A percentile compares a stretch with the other conserved stretches of the same genome.
These are phyloP conservation scores for Diplodia corticola DNA, from an alignment of 2,329 filamentous ascomycete species.

Conservation along the genomic window DNA sequence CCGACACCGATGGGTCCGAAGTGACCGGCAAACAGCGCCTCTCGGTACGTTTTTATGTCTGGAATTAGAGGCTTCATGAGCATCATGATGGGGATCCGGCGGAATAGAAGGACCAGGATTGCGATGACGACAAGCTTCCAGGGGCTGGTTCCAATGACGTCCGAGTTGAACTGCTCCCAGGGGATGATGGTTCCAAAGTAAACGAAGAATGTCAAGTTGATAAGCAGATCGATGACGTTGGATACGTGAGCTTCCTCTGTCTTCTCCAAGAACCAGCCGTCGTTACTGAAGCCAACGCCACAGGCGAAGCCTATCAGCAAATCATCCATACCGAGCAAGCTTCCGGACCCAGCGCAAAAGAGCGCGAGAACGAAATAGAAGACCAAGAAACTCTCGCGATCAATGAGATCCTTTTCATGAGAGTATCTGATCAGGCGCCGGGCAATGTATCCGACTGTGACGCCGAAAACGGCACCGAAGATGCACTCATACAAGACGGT, in stretches of 20 bases:
- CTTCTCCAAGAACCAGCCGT: conserved; percentile 98
- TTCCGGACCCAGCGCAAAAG: conserved; percentile 92
- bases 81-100: conserved; percentile 94
- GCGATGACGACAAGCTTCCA: conserved; percentile 94
- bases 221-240: conserved; percentile 95
- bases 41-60: conserved; percentile 96
- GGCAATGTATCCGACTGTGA: conserved; percentile 82
- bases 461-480: conserved; percentile 87
- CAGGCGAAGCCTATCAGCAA: conserved; percentile 91
- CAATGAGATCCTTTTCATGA: conserved; percentile 81
- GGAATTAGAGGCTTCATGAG: conserved; percentile 87
- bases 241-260: conserved; percentile 98
- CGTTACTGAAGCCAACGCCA: conserved; percentile 98
- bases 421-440: conserved; percentile 87
- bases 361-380: conserved; percentile 98
- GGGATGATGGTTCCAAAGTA: conserved; percentile 97
- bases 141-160: conserved; percentile 69
- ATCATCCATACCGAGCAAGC: conserved; percentile 88
- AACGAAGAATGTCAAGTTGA: conserved; percentile 98
- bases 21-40: conserved; percentile 93
- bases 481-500: conserved; percentile 95
- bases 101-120: conserved; percentile 92
- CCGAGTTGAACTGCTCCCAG: conserved; percentile 85
- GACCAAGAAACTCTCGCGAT: conserved; percentile 94
- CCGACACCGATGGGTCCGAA: conserved; percentile 98